Conservation (phyloP, 2,329 filamentous ascomycete species). For the Cladosporium oxysporum region DNA sequence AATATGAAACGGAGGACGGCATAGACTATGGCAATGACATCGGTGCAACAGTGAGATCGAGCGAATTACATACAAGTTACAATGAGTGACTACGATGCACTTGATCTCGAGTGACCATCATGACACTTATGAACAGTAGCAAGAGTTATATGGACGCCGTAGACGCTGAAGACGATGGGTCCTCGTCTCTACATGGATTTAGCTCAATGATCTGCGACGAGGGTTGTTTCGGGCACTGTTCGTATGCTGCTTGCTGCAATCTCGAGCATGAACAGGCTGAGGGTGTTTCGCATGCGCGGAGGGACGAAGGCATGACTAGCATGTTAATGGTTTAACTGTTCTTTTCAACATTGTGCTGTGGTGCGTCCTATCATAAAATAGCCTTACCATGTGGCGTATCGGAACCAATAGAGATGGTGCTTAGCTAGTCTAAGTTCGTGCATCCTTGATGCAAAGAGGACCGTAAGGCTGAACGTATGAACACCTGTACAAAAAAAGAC, state of each 20-base stretch:
- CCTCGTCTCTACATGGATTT: background rate
- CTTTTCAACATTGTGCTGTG: background rate
- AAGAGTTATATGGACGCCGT: background rate
- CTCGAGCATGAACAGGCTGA: background rate
- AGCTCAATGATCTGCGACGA: background rate
- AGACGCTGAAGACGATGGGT: background rate
- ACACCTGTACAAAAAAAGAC: background rate
- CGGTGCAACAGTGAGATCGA: no score
- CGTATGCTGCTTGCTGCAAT: background rate
- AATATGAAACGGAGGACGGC: no score
- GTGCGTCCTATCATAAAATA: background rate
- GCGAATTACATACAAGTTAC: background rate
- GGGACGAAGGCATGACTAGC: background rate
- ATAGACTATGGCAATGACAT: no score
- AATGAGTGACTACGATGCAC: no score
- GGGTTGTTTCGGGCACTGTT: background rate
- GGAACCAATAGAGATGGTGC: background rate
- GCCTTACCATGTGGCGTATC: background rate
- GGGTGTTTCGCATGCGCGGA: background rate
- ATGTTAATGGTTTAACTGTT: background rate
- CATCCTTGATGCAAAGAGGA: background rate
- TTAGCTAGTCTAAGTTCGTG: background rate
- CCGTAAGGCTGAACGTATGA: background rate
- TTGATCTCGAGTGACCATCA: background rate
- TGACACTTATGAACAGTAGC: background rate